Conservation (phyloP, 2,329 filamentous ascomycete genomes). For the Nannizziopsis arthrosporioides region DNA sequence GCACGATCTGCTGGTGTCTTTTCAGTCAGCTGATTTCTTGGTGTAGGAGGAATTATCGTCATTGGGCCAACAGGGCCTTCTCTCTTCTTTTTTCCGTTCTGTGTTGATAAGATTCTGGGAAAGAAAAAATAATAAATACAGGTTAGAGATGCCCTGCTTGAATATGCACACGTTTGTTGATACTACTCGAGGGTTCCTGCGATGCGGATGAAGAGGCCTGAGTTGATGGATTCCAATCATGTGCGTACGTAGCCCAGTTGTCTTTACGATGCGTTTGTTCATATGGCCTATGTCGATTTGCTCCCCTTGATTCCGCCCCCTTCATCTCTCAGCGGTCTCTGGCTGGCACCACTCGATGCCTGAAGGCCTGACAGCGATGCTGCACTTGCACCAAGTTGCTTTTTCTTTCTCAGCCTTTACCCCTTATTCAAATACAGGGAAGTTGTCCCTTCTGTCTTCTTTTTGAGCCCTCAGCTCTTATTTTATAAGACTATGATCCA, state of each 20-base stretch:
- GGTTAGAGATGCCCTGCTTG: conserved; percentile 10
- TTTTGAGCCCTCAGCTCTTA: neutral
- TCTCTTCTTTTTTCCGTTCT: conserved; percentile 7
- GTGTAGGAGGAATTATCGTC: conserved; percentile 12
- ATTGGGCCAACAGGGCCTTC: conserved; percentile 18
- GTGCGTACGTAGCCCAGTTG: conserved; percentile 12
- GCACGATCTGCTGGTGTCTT: conserved; percentile 19
- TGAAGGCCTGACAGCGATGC: no score
- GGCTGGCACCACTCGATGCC: neutral
- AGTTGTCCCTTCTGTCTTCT: neutral
- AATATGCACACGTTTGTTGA: conserved; percentile 15
- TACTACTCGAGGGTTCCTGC: conserved; percentile 17
- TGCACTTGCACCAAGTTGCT: neutral
- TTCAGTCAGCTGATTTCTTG: conserved; percentile 23
- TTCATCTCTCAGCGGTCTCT: neutral
- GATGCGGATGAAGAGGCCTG: conserved; percentile 18
- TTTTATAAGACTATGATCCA: conserved; percentile 1
- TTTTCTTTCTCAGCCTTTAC: conserved; percentile 2
- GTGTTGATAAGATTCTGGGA: conserved; percentile 4
- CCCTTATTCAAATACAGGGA: neutral
- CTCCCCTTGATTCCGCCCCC: neutral
- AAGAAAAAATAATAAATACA: conserved; percentile 11
- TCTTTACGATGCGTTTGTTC: conserved; percentile 11
- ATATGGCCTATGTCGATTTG: neutral
- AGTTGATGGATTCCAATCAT: conserved; percentile 14